A percentile compares a stretch with the other conserved stretches of the same genome.
Evolutionary conservation across 306 rosid species (phyloP).

Genomic region (Bauhinia variegata): DNA sequence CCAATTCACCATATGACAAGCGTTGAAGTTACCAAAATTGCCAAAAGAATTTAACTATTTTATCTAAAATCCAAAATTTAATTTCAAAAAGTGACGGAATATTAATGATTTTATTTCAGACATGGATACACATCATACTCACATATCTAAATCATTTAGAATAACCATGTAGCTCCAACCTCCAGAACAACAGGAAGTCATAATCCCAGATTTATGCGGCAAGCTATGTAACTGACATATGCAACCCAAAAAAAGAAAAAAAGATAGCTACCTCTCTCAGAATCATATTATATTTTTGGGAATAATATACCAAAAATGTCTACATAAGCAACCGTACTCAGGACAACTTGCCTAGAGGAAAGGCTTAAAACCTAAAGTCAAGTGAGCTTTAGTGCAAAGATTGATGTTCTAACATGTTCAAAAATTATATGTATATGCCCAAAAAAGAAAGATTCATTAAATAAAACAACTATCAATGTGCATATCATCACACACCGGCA

Average conservation of each 20-base stretch:
- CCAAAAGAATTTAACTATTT: background rate
- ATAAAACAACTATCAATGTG: background rate
- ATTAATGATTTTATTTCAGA: background rate
- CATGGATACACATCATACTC: background rate
- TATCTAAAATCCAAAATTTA: background rate
- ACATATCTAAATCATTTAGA: background rate
- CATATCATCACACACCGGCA: background rate
- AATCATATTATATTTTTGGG: background rate
- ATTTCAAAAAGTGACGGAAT: background rate
- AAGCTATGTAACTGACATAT: background rate
- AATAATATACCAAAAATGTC: background rate
- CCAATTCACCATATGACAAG: conserved; percentile 17
- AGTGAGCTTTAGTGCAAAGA: background rate
- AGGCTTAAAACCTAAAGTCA: background rate
- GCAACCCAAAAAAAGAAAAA: background rate
- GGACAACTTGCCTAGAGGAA: background rate
- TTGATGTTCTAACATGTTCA: background rate
- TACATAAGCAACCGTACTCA: conserved; percentile 5
- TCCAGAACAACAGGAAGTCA: background rate
- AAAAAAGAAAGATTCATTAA: background rate
- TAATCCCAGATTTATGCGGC: background rate
- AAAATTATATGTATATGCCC: background rate
- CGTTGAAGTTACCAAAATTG: conserved; percentile 1
- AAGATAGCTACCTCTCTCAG: conserved; percentile 9
- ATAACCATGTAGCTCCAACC: conserved; percentile 10